These are phyloP conservation scores for Russula vinacea DNA, from an alignment of 768 basidiomycete genomes.

Conservation along the genomic window DNA sequence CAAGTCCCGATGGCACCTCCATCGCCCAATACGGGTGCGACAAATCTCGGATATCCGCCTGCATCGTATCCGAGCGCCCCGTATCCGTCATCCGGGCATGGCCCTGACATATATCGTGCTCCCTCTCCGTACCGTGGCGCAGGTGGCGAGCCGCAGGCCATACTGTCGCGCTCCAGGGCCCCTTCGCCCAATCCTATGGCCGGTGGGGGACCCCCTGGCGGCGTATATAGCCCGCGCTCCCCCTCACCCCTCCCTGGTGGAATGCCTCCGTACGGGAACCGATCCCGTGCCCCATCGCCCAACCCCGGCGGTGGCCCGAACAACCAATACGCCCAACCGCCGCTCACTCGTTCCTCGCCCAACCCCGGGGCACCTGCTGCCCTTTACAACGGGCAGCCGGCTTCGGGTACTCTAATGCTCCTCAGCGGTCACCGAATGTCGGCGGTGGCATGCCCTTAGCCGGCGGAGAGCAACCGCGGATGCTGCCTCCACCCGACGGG, in stretches of 20 bases:
- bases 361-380: constrained; percentile 19
- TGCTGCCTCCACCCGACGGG: constrained; percentile 56
- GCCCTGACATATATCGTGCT: constrained; percentile 24
- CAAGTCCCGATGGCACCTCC: constrained; percentile 24
- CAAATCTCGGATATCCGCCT: constrained; percentile 23
- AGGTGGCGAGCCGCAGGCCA: constrained; percentile 26
- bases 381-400: constrained; percentile 27
- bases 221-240: constrained; percentile 6
- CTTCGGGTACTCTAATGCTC: constrained; percentile 14
- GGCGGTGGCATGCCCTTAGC: constrained; percentile 18
- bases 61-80: constrained; percentile 8
- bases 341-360: constrained; percentile 29
- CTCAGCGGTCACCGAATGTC: constrained; percentile 24
- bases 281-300: constrained; percentile 29
- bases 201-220: constrained; percentile 8
- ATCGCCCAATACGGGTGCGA: constrained; percentile 14
- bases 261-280: constrained; percentile 23
- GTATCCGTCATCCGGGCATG: constrained; percentile 18
- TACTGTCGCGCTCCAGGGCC: constrained; percentile 43
- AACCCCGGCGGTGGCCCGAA: constrained; percentile 8
- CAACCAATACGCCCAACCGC: constrained; percentile 19
- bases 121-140: constrained; percentile 46
- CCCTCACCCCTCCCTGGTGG: constrained; percentile 53
- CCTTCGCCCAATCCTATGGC: constrained; percentile 52
- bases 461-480: constrained; percentile 26